Evolutionary conservation across 495 filamentous ascomycete genomes (phyloP), one percentile per base, ranked within the genome.

Genomic region (Aspergillus bertholletiae): DNA sequence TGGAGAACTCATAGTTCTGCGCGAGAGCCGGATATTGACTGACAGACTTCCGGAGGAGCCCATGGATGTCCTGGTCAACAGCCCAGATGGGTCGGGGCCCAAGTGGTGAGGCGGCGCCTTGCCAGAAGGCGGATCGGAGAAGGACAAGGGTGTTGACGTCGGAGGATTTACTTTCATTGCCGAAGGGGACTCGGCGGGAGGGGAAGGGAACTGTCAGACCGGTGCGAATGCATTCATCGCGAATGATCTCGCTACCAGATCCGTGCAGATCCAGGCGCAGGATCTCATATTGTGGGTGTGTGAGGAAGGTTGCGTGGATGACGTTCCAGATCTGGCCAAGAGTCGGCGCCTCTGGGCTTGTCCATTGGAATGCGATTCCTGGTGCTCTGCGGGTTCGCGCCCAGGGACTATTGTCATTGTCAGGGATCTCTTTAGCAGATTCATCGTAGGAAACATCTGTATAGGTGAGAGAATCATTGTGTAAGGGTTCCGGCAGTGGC

Each of bases 71-170:
- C 35, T 74, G 66, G 23, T 71, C 69, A 0, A 68, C 62, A 1
- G 71, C 70, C 85, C 85, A 88, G 44, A 76, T 80, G 5, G 83
- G 80, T 15, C 84, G 84, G 8, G 83, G 65, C 24, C 84, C 84
- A 23, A 84, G 74, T 24, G 85, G 85, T 1, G 83, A 86, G 22
- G 72, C 85, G 23, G 85, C 85, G 37, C 84, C 84, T 58, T 88
- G 85, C 84, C 84, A 88, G 73, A 88, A 88, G 11, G 84, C 73
- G 20, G 64, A 68, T 21, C 71, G 67, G 18, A 72, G 59, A 34
- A 74, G 47, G 35, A 74, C 34, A n/a, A 74, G 20, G 9, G 69
- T 66, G 17, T 68, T 55, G 18, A 61, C 37, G 39, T 59, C 40
- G 7, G 54, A 58, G 28, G 59, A 32, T 9, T 63, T 55, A 54